Percentiles rank a stretch among this genome's conserved stretches.
These are phyloP conservation scores for grape (Vitis vinifera) DNA, from an alignment of 164 flowering plant species.

Conservation along the genomic window DNA sequence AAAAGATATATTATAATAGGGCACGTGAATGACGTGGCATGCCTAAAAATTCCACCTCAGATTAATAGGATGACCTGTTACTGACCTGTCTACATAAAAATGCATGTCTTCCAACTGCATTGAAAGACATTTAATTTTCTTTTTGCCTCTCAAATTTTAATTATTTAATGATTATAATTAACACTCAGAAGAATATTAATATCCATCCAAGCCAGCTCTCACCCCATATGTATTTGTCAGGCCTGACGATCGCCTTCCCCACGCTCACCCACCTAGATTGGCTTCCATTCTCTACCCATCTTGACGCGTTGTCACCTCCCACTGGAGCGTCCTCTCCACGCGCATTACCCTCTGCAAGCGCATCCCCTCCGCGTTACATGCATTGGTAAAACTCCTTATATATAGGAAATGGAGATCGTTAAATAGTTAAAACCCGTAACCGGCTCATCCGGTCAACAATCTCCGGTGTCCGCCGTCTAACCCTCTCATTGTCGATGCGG, in stretches of 20 bases:
- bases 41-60: no score
- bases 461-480: constrained; percentile 10
- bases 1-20: no score
- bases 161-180: no score
- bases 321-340: no score
- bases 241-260: background rate
- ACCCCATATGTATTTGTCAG: constrained; percentile 19
- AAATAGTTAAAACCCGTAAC: constrained; percentile 9
- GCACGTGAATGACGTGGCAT: no score
- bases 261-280: background rate
- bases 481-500: background rate
- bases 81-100: no score
- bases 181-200: background rate
- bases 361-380: no score
- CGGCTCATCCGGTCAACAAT: constrained; percentile 14
- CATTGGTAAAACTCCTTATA: constrained; percentile 9
- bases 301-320: background rate
- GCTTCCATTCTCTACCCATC: background rate
- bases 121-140: no score
- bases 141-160: no score
- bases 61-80: no score
- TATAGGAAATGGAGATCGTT: constrained; percentile 19
- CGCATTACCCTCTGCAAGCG: background rate
- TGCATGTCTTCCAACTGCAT: no score
- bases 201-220: constrained; percentile 13